Conservation (phyloP, 164 flowering plant genomes). For the Chloranthus sessilifolius region DNA sequence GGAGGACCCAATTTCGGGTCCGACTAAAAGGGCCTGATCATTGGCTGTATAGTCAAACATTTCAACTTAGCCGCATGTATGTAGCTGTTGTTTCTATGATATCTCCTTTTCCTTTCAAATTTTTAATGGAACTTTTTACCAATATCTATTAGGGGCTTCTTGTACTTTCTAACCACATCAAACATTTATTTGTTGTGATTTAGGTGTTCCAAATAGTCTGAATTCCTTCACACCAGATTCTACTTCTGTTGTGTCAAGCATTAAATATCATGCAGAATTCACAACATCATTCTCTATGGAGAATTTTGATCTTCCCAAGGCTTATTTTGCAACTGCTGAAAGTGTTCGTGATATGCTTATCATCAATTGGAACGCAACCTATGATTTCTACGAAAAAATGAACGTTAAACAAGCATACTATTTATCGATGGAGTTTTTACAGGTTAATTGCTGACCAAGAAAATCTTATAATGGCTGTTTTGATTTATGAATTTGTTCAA, state of each 20-base stretch:
- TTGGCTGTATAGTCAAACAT: no score
- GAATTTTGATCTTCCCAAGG: constrained; percentile 58
- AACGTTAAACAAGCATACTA: constrained; percentile 91
- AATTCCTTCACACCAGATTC: constrained; percentile 39
- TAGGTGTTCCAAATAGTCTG: constrained; percentile 21
- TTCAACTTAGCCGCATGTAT: no score
- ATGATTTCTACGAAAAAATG: constrained; percentile 60
- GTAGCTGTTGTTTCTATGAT: no score
- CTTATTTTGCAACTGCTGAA: constrained; percentile 84
- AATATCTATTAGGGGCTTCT: no score
- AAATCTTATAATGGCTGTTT: not conserved
- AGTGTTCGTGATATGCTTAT: constrained; percentile 81
- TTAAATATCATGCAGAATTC: constrained; percentile 87
- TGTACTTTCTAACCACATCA: no score
- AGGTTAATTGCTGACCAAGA: constrained; percentile 65
- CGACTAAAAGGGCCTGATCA: no score
- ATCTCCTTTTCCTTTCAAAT: no score
- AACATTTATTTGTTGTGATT: not conserved
- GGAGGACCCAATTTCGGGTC: no score
- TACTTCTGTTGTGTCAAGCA: constrained; percentile 68
- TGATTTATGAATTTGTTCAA: not conserved
- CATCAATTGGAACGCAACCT: constrained; percentile 82
- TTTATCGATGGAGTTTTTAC: constrained; percentile 93
- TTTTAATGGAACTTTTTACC: no score
- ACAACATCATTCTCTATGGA: constrained; percentile 82